These are phyloP conservation scores for Agarophyton chilense DNA, from an alignment of 23 red algal genomes.

Conservation along the genomic window DNA sequence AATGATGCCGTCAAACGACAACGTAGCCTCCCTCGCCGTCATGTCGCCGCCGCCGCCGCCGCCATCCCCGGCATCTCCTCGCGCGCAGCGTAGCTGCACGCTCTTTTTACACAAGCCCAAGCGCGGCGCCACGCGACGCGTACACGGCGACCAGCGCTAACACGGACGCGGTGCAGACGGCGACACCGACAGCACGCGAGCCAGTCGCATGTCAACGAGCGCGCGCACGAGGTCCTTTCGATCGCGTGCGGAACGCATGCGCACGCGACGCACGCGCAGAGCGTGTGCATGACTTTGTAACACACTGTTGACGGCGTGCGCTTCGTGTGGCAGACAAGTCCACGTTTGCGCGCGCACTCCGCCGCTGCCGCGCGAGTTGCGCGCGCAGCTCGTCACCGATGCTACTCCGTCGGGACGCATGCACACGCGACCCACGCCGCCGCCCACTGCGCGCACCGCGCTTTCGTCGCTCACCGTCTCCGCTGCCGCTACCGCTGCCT, in stretches of 20 bases:
- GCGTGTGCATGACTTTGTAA: constrained; percentile 1
- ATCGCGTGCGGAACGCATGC: too few species aligned
- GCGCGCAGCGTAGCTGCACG: too few species aligned
- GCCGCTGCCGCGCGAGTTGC: not conserved
- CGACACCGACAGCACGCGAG: too few species aligned
- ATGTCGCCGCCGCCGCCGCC: not conserved
- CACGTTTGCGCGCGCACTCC: not conserved
- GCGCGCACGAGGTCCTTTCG: too few species aligned
- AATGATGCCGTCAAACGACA: constrained; percentile 68
- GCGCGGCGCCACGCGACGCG: too few species aligned
- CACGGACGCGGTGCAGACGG: not conserved
- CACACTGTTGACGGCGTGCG: constrained; percentile 37
- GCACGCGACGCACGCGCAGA: too few species aligned
- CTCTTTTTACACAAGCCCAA: too few species aligned
- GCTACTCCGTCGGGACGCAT: constrained; percentile 16
- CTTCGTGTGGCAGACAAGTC: constrained; percentile 50
- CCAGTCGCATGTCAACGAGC: too few species aligned
- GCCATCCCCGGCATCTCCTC: too few species aligned
- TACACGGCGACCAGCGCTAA: too few species aligned
- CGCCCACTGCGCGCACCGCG: not conserved
- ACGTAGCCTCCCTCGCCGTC: not conserved
- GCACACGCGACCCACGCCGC: constrained; percentile 38
- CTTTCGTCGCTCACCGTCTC: not conserved
- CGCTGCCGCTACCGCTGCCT: too few species aligned
- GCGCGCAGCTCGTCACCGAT: not conserved